A percentile compares a stretch with the other conserved stretches of the same genome.
phyloP scores from a whole-genome alignment of 2,329 filamentous ascomycete species.

The Dactylellina cionopaga region DNA sequence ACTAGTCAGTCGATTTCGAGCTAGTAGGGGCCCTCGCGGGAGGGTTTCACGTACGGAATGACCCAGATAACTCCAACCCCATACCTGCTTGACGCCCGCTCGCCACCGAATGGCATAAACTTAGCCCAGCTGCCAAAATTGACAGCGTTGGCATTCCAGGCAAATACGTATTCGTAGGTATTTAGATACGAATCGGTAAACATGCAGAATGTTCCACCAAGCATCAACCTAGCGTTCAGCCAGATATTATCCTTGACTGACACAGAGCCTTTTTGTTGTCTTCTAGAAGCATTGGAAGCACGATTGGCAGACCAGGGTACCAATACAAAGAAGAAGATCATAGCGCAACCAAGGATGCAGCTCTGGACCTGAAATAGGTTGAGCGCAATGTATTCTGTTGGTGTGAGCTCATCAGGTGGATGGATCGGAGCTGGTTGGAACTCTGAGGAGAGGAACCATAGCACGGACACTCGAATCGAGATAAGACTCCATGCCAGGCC shows the following conservation, averaged over 20 bases:
- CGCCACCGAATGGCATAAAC: slow-evolving; percentile 10
- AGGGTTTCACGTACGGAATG: slow-evolving; percentile 12
- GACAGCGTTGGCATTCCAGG: slow-evolving; percentile 9
- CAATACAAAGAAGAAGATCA: neutral
- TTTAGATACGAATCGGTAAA: slow-evolving; percentile 23
- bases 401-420: neutral
- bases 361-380: slow-evolving; percentile 18
- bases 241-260: neutral
- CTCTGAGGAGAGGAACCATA: slow-evolving; percentile 11
- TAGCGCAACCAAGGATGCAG: slow-evolving; percentile 2
- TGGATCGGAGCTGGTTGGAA: slow-evolving; percentile 14
- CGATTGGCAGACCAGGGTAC: neutral
- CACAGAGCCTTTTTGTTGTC: neutral
- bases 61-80: slow-evolving; percentile 21
- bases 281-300: neutral
- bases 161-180: slow-evolving; percentile 14
- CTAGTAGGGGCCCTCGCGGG: neutral
- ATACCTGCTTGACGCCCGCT: neutral
- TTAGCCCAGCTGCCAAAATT: slow-evolving; percentile 17
- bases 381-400: slow-evolving; percentile 6
- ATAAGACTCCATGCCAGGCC: slow-evolving; percentile 14
- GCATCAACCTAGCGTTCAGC: slow-evolving; percentile 5
- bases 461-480: slow-evolving; percentile 12
- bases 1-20: neutral
- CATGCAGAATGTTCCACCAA: slow-evolving; percentile 6